Evolutionary conservation across 2,329 filamentous ascomycete species (phyloP), one percentile per base, ranked within the genome.

Genomic region (Phyllosticta citrichinensis): DNA sequence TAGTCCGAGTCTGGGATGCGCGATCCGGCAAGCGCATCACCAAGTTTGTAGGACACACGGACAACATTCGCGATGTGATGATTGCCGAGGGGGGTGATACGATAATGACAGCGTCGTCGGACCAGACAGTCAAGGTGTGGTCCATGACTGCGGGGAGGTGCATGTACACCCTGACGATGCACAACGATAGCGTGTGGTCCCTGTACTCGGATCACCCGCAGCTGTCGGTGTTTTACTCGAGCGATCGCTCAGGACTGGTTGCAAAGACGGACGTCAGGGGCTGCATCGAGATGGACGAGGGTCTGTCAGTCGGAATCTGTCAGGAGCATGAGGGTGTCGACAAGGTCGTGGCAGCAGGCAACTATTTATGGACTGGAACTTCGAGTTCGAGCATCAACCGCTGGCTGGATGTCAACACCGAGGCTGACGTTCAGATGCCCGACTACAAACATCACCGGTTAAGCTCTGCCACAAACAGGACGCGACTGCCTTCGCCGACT

Each of bases 131-230:
- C 77, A 99, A 99, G 77, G 85, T 97, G 62, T 99, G 94, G 94
- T 97, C 92, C 66, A 87, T 97, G 67, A 94, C 89, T 11, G 93
- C 91, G 22, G 94, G 94, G 60, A 83, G 94, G 67, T 99, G 94
- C 80, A 93, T 97, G 87, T 91, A 97, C 75, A 99, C 94, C 0
- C 83, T 99, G 67, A 97, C 92, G 60, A 99, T 99, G 94, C 94
- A 99, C 76, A 96, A 96, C 70, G 91, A 96, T 70, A 97, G 92
- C 71, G 90, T 99, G 22, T 99, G 94, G 94, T 95, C 91, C 1
- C 80, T 99, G 22, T 96, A 88, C 74, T 97, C 94, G 0, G 87
- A 93, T 59, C 85, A 96, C 67, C 91, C 92, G 0, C 83, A 88
- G 62, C 81, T 99, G 3, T 87, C 87, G 10, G 83, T 96, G 30